Evolutionary conservation across 345 rosid genomes (phyloP).

Genomic region (Dipteronia sinensis): DNA sequence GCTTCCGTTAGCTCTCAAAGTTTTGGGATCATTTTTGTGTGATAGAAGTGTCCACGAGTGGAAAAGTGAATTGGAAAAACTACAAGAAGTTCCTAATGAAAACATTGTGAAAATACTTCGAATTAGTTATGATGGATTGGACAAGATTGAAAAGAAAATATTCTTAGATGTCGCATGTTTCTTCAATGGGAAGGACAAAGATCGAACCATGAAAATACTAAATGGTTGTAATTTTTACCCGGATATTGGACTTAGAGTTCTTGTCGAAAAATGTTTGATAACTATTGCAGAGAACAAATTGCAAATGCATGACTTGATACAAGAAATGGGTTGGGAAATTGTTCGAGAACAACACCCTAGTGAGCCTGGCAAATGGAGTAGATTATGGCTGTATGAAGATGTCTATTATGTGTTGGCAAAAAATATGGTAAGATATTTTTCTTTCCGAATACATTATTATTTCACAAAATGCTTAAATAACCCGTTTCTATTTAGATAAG

Average conservation of each 20-base stretch:
- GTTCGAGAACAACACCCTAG: constrained; percentile 21
- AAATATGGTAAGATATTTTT: constrained; percentile 20
- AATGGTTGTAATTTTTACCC: neutral
- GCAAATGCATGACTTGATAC: constrained; percentile 39
- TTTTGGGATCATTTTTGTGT: neutral
- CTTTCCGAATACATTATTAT: no score
- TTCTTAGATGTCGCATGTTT: neutral
- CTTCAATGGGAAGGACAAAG: neutral
- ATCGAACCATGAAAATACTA: neutral
- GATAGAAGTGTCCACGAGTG: neutral
- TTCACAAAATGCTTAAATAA: no score
- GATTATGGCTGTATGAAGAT: constrained; percentile 34
- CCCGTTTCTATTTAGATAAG: no score
- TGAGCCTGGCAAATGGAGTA: constrained; percentile 36
- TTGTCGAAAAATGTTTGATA: constrained; percentile 20
- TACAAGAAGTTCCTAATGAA: constrained; percentile 12
- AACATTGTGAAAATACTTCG: constrained; percentile 4
- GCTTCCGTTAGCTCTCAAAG: neutral
- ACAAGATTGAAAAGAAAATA: neutral
- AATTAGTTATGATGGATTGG: neutral
- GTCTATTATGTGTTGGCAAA: constrained; percentile 25
- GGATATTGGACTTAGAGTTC: constrained; percentile 12
- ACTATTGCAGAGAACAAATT: constrained; percentile 24
- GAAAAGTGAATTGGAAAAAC: constrained; percentile 14
- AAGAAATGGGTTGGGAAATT: constrained; percentile 10